phyloP scores from a whole-genome alignment of 495 filamentous ascomycete species.

The Penicillium nucicola region DNA sequence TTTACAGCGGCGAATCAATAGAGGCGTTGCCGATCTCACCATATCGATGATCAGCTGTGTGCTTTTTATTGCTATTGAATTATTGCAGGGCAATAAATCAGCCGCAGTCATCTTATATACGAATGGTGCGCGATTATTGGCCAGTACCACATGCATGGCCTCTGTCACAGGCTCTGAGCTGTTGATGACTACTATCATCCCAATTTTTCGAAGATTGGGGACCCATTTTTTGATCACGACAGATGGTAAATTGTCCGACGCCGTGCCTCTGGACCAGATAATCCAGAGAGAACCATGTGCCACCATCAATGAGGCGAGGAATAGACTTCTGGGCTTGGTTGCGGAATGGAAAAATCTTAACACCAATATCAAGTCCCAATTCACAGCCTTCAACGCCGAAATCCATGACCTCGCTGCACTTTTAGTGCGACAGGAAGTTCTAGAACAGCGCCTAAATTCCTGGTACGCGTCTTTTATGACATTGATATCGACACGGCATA shows the following conservation, averaged over 20 bases:
- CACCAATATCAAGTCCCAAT: conserved; percentile 7
- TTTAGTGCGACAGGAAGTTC: neutral
- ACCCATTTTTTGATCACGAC: conserved; percentile 10
- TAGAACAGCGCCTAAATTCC: conserved; percentile 2
- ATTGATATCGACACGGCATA: neutral
- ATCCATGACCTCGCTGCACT: neutral
- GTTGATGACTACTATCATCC: conserved; percentile 5
- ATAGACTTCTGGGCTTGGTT: conserved; percentile 13
- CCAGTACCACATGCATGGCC: neutral
- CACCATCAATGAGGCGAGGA: conserved; percentile 15
- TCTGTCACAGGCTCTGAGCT: neutral
- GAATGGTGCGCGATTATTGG: conserved; percentile 29
- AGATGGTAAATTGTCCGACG: neutral
- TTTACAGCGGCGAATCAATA: conserved; percentile 26
- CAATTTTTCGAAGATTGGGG: conserved; percentile 15
- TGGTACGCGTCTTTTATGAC: conserved; percentile 12
- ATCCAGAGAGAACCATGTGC: neutral
- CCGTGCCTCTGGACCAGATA: neutral
- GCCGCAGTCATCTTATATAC: conserved; percentile 41
- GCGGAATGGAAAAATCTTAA: conserved; percentile 16
- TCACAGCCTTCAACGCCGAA: neutral
- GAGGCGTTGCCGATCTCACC: conserved; percentile 26
- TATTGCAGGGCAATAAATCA: conserved; percentile 45
- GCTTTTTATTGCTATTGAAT: conserved; percentile 53
- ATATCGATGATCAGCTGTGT: conserved; percentile 48